A percentile compares a stretch with the other conserved stretches of the same genome.
Evolutionary conservation across 495 filamentous ascomycete genomes (phyloP).

Genomic region (Cercophora samala): DNA sequence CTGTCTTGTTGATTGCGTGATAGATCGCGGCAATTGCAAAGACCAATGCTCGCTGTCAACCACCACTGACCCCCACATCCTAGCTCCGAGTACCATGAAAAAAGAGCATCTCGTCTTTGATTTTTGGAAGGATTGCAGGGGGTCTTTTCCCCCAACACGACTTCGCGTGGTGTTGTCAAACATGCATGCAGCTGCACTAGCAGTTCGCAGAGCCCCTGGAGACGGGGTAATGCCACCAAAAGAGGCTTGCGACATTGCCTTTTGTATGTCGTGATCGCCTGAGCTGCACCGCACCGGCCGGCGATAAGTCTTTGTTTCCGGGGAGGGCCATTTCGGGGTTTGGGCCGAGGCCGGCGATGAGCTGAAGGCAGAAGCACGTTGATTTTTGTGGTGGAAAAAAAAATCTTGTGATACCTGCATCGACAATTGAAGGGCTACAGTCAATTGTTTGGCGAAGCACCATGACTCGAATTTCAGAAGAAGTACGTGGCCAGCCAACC

Average conservation of each 20-base stretch:
- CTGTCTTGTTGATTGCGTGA: conserved; percentile 26
- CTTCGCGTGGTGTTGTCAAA: conserved; percentile 1
- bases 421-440: not conserved
- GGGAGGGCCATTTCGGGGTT: not conserved
- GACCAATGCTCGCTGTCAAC: conserved; percentile 3
- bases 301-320: conserved; percentile 10
- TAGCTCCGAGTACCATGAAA: not conserved
- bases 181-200: conserved; percentile 6
- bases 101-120: not conserved
- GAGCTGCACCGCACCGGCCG: conserved; percentile 3
- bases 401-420: not conserved
- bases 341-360: not conserved
- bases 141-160: too few relatives aligned
- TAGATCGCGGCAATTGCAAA: conserved; percentile 25
- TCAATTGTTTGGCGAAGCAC: not conserved
- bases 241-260: conserved; percentile 23
- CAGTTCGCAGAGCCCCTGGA: not conserved
- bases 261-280: conserved; percentile 25
- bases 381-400: not conserved
- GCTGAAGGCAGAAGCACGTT: not conserved
- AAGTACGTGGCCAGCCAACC: conserved; percentile 5
- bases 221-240: conserved; percentile 6
- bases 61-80: conserved; percentile 7
- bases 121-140: not conserved
- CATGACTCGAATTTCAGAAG: conserved; percentile 11